Percentiles rank a stretch among this genome's conserved stretches.
Conservation (phyloP, 306 rosid genomes). For the Mimosa bimucronata region DNA sequence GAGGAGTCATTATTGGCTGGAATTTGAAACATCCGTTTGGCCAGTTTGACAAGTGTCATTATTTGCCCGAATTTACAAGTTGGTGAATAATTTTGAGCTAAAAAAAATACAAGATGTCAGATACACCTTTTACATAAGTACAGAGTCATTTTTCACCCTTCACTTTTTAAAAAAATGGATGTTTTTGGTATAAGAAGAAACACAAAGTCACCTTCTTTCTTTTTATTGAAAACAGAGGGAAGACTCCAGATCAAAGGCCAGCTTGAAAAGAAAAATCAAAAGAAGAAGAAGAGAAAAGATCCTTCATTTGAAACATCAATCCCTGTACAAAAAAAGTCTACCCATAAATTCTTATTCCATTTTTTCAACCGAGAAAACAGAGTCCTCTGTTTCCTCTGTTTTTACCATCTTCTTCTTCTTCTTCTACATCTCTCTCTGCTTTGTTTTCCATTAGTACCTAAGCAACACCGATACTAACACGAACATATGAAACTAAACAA, state of each 20-base stretch:
- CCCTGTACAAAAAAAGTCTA: constrained; percentile 48
- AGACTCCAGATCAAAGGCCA: neutral
- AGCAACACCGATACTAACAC: neutral
- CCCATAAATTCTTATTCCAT: constrained; percentile 35
- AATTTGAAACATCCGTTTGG: too few species aligned
- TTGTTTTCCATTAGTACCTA: constrained; percentile 11
- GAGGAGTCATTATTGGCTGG: too few species aligned
- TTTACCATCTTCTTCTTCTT: neutral
- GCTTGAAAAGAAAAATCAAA: neutral
- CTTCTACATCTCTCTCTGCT: neutral
- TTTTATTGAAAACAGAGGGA: neutral
- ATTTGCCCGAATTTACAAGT: too few species aligned
- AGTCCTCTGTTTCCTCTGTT: neutral
- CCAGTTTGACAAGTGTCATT: too few species aligned
- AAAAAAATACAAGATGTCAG: too few species aligned
- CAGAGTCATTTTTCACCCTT: too few species aligned
- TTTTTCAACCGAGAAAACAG: constrained; percentile 21
- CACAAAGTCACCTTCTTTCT: neutral
- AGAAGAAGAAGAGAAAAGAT: constrained; percentile 4
- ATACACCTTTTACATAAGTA: too few species aligned
- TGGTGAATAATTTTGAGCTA: too few species aligned
- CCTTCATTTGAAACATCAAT: constrained; percentile 30
- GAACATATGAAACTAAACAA: neutral
- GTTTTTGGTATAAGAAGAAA: neutral
- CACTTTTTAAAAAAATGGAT: neutral